Base-by-base conservation (phyloP, 768 basidiomycete species). In the Aureoboletus auriporus region DNA sequence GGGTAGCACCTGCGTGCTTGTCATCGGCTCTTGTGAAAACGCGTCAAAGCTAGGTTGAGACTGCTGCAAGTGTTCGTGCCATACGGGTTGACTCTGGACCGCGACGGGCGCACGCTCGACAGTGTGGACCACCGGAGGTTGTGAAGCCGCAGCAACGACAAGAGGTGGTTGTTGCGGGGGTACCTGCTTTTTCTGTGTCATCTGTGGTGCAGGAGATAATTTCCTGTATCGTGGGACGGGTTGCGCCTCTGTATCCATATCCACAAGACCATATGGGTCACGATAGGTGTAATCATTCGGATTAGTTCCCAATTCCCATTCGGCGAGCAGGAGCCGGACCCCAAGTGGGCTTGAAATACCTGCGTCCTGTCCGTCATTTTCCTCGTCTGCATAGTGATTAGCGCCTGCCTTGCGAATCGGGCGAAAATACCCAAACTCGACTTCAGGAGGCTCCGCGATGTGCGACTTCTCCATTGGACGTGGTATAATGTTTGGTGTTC, bases 1-100 rank as follows among this genome's bases (percentile, higher is more conserved):
- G 5, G 88, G 79, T 9, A 88, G 63, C 7, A 83, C 66, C 61
- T 92, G 89, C 2, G 89, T 91, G 53, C 78, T 89, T 31, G 72
- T 66, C 67, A 79, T 69, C 13, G 68, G 53, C 14, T 75, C 74
- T 51, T 84, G 80, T 14, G 69, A 69, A 26, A 53, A 61, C 8
- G 46, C 42, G 4, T 55, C 49, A 6, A 46, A 33, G 20, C 37
- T 38, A n/a, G 42, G 40, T 11, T 55, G 42, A 11, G 52, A 36
- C 17, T 55, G 46, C 20, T 23, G 20, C 20, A 4, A 23, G 20
- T 23, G 4, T 23, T 23, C 20, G 20, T 23, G 20, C 20, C 4
- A 4, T 13, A 58, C 41, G 6, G 42, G 33, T 31, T 57, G 57
- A 12, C 53, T 52, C 42, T 51, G 39, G 16, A 29, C 26, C 11